These are phyloP conservation scores for Cyclanthera cordifolia DNA, from an alignment of 306 rosid species.

Conservation along the genomic window DNA sequence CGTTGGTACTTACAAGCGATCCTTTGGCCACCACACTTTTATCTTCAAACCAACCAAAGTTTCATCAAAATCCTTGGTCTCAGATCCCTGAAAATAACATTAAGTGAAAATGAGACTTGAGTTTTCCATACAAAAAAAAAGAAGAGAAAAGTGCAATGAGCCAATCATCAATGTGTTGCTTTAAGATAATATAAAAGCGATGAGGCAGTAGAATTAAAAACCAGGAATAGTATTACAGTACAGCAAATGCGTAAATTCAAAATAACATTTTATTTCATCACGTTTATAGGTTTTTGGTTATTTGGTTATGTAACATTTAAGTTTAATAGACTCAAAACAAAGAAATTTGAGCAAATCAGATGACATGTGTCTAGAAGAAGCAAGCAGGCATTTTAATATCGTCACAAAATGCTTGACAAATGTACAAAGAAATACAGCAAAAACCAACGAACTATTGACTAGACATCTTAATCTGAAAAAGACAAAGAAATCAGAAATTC, in stretches of 20 bases:
- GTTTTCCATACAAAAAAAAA: neutral
- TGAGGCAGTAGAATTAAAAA: neutral
- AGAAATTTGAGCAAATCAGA: neutral
- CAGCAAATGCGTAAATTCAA: neutral
- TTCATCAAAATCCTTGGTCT: constrained; percentile 33
- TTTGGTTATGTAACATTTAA: neutral
- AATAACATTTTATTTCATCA: neutral
- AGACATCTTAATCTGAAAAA: neutral
- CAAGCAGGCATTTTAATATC: neutral
- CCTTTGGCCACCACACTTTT: constrained; percentile 85
- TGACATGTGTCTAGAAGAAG: neutral
- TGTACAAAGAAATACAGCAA: neutral
- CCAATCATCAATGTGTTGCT: neutral
- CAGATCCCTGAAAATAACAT: constrained; percentile 37
- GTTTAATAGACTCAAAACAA: neutral
- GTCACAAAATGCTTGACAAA: neutral
- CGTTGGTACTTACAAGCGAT: constrained; percentile 44
- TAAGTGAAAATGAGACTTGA: constrained; percentile 15
- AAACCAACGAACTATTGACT: neutral
- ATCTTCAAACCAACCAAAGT: constrained; percentile 48
- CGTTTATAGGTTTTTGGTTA: neutral
- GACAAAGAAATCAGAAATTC: neutral
- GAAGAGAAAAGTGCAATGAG: neutral
- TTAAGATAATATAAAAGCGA: neutral
- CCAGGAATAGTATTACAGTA: neutral